phyloP scores from a whole-genome alignment of 192 early-diverging fungal species.

The Coemansia sp. region DNA sequence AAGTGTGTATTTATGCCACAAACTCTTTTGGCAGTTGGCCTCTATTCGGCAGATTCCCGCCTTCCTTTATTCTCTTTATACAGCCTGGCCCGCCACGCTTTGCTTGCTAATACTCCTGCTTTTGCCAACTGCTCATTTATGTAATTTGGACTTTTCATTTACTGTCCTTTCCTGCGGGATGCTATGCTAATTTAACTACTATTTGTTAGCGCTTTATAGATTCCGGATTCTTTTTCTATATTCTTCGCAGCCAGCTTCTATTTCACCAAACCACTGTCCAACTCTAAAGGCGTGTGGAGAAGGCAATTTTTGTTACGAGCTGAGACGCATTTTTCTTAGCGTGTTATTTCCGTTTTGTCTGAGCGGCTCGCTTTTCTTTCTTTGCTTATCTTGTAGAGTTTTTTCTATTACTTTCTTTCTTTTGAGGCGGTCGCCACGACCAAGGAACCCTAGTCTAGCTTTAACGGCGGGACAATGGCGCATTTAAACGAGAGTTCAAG shows the following conservation, averaged over 20 bases:
- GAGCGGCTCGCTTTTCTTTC: constrained; percentile 10
- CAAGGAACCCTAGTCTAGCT: neutral
- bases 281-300: neutral
- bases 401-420: neutral
- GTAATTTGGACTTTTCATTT: neutral
- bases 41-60: neutral
- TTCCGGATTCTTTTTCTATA: constrained; percentile 1
- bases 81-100: constrained; percentile 5
- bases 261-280: neutral
- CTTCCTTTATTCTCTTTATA: neutral
- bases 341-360: neutral
- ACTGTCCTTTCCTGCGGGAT: constrained; percentile 1
- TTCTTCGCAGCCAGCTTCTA: neutral
- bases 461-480: constrained; percentile 22
- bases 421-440: neutral
- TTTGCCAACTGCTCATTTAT: constrained; percentile 2
- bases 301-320: neutral
- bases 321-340: constrained; percentile 3
- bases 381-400: neutral
- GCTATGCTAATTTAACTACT: constrained; percentile 1
- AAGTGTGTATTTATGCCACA: neutral
- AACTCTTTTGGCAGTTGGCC: neutral
- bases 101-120: neutral
- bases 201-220: neutral
- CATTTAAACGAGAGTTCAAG: constrained; percentile 30